Evolutionary conservation across 2,329 filamentous ascomycete genomes (phyloP), one percentile per base, ranked within the genome.

Genomic region (Xylaria sp.): DNA sequence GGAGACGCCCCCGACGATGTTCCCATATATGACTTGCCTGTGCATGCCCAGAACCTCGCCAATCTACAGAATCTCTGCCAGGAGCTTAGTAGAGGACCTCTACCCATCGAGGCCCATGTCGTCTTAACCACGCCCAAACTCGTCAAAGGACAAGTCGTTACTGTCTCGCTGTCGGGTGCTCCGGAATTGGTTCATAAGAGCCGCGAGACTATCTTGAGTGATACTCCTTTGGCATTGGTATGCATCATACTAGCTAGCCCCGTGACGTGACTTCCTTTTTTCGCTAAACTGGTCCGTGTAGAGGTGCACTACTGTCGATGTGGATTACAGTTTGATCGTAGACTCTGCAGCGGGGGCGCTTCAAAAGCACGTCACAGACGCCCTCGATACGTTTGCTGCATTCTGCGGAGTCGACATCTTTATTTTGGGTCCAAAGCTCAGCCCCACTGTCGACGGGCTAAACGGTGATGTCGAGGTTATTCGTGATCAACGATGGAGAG

Each of bases 351-450:
- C 86, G 73, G 89, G 90, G 61, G 89, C 91, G 54, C 86, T 97
- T 69, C 90, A 93, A 78, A 87, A 90, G 72, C 88, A 89, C 57
- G 92, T 98, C 34, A 89, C 94, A 61, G 90, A 94, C 72, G 93
- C 95, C 76, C 88, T 99, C 75, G 94, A 98, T 81, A 90, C 91
- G 72, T 91, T 97, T 77, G 93, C 96, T 12, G 88, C 86, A 73
- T 97, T 92, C 78, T 98, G 94, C 70, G 96, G 96, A 61, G 95
- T 97, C 63, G 96, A 99, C 81, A 97, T 99, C 75, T 99, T 99
- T 81, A 86, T 99, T 58, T 88, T 99, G 60, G 94, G 94, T 66
- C 94, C 96, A 3, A 97, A 97, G 81, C 87, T 94, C 72, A 90
- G 92, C 34, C 92, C 93, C 13, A 90, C 97, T 74, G 90, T 91